Evolutionary conservation across 495 filamentous ascomycete species (phyloP).

Genomic region (Neurospora sublineolata): DNA sequence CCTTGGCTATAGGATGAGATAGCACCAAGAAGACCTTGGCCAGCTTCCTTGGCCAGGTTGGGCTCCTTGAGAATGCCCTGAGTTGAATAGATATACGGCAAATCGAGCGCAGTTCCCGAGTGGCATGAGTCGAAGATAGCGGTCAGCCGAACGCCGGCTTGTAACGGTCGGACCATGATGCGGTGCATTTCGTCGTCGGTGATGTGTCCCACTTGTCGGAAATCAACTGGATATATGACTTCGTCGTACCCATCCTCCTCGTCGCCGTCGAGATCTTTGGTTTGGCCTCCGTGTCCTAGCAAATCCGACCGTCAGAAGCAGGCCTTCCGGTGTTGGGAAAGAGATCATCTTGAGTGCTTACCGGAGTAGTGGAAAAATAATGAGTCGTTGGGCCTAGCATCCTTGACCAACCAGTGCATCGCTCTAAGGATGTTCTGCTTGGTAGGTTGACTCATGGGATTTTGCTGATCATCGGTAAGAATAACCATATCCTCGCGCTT

Average conservation of each 20-base stretch:
- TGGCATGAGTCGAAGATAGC: slow-evolving; percentile 99
- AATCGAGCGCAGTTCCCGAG: slow-evolving; percentile 87
- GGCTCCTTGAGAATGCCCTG: slow-evolving; percentile 94
- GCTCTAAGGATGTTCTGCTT: slow-evolving; percentile 92
- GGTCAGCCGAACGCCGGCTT: slow-evolving; percentile 78
- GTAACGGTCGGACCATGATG: slow-evolving; percentile 82
- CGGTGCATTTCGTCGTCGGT: slow-evolving; percentile 98
- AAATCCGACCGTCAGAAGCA: not conserved
- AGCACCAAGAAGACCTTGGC: slow-evolving; percentile 80
- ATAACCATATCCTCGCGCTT: slow-evolving; percentile 97
- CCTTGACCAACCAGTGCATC: slow-evolving; percentile 98
- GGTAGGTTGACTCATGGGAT: slow-evolving; percentile 92
- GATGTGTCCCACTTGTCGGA: slow-evolving; percentile 80
- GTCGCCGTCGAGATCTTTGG: slow-evolving; percentile 88
- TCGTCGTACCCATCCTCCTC: slow-evolving; percentile 95
- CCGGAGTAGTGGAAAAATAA: slow-evolving; percentile 98
- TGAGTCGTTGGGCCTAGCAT: slow-evolving; percentile 86
- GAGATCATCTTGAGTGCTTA: slow-evolving; percentile 26
- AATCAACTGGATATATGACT: slow-evolving; percentile 96
- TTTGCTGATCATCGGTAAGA: slow-evolving; percentile 92
- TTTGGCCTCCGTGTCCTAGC: slow-evolving; percentile 88
- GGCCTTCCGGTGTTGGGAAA: not conserved
- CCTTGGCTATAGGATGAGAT: slow-evolving; percentile 84
- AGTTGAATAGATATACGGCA: slow-evolving; percentile 96
- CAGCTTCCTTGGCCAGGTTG: slow-evolving; percentile 94